Conservation (phyloP, 768 basidiomycete genomes). For the Cyclocybe aegerita region DNA sequence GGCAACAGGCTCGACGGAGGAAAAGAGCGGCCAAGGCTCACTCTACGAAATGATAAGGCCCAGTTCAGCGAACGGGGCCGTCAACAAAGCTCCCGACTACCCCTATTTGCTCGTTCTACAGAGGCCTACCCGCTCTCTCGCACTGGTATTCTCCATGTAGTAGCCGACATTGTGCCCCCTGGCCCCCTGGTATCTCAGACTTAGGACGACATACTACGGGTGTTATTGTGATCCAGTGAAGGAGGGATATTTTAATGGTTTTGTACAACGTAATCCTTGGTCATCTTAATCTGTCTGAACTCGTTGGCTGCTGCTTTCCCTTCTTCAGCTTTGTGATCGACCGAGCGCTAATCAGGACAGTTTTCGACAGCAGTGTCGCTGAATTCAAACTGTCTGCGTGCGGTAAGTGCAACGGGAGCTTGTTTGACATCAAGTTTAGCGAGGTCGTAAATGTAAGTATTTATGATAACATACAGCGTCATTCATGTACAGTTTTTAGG, state of each 20-base stretch:
- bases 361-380: no score
- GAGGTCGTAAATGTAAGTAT: no score
- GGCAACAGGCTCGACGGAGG: constrained; percentile 4
- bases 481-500: constrained; percentile 1
- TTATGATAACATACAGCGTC: neutral
- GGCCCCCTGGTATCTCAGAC: constrained; percentile 1
- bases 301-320: no score
- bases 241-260: neutral
- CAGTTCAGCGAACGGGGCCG: neutral
- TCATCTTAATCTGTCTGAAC: no score
- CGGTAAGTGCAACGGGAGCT: neutral
- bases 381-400: neutral
- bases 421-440: neutral
- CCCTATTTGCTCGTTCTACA: neutral
- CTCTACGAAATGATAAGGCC: no score
- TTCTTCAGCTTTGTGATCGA: no score
- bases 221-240: neutral
- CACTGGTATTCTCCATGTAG: constrained; percentile 14
- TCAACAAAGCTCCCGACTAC: neutral
- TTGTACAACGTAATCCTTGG: no score
- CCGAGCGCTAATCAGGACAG: no score
- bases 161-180: constrained; percentile 8
- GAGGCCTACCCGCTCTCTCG: neutral
- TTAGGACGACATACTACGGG: neutral
- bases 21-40: neutral